Percentiles rank a stretch among this genome's conserved stretches.
These are phyloP conservation scores for Cochlearia excelsa DNA, from an alignment of 345 rosid genomes.

Conservation along the genomic window DNA sequence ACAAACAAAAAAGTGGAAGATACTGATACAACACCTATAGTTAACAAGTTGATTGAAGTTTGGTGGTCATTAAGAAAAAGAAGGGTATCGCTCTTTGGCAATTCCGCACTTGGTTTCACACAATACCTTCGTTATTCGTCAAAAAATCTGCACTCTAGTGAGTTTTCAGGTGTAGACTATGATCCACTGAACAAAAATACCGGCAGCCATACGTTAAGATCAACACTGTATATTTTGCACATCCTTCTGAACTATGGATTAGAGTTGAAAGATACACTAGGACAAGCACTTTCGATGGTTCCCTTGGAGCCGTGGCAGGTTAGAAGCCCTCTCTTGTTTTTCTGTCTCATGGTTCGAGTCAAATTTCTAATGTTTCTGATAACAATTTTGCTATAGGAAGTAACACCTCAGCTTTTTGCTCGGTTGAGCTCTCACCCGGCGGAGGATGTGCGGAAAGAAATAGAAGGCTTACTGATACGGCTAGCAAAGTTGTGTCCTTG, in stretches of 20 bases:
- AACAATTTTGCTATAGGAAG: conserved; percentile 50
- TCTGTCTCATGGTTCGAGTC: conserved; percentile 15
- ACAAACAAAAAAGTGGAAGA: conserved; percentile 45
- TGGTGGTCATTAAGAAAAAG: conserved; percentile 87
- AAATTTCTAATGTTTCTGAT: conserved; percentile 18
- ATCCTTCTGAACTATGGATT: conserved; percentile 80
- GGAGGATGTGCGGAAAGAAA: conserved; percentile 72
- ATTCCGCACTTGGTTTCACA: conserved; percentile 78
- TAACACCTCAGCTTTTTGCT: conserved; percentile 86
- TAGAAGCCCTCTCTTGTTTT: conserved; percentile 22
- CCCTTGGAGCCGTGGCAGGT: conserved; percentile 96
- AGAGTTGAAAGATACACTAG: conserved; percentile 78
- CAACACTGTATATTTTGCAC: conserved; percentile 74
- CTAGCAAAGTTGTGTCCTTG: conserved; percentile 82
- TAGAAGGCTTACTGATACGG: conserved; percentile 74
- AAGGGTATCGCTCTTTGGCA: conserved; percentile 78
- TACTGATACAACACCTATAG: conserved; percentile 38
- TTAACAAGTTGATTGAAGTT: conserved; percentile 61
- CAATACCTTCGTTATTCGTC: conserved; percentile 70
- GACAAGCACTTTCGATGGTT: conserved; percentile 64
- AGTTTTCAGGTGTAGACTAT: conserved; percentile 46
- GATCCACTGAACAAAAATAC: conserved; percentile 58
- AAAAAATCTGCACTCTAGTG: conserved; percentile 42
- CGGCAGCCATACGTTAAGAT: conserved; percentile 62
- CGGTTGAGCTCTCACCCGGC: conserved; percentile 88